Base-by-base conservation (phyloP, 2,329 filamentous ascomycete species). In the Ilyonectria destructans region DNA sequence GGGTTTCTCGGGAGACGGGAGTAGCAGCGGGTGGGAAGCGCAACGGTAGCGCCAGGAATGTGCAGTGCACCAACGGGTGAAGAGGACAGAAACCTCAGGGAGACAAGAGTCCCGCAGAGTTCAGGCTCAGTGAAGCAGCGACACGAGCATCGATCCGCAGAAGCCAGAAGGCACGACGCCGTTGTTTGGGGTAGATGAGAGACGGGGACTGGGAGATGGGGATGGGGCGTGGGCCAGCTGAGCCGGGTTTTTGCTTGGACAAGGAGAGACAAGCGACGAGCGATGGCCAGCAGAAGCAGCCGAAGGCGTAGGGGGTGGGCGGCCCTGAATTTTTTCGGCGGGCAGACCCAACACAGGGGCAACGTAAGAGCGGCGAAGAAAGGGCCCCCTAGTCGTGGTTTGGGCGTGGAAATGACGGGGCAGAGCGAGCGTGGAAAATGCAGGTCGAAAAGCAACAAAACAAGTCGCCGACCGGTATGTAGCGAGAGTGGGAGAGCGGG, bases 1-100 rank as follows among this genome's bases (percentile, higher is more conserved):
- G 65, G 68, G 74, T 76, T 71, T 74, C 74, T 76, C 62, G 66
- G 74, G 72, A 74, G 72, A 76, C 73, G 68, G 54, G 35, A 17
- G 59, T 67, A 56, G 73, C 58, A 68, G 69, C 63, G 70, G 71
- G 65, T 67, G 66, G 67, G 57, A 67, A 69, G 67, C 62, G 61
- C 67, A 65, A 26, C 46, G 60, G 57, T 31, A 35, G 45, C 19
- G 56, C 40, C 23, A 57, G 37, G 37, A 23, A 43, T 52, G 51
- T 49, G 55, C 58, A 54, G 21, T 61, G 58, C 58, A 55, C 58
- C 58, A 35, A 48, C 69, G 49, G 49, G 49, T 23, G 51, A 54
- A 33, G n/a, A 31, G 21, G 31, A 45, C 58, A 31, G 67, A 17
- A 43, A 8, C 15, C 40, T n/a, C 40, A n/a, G 17, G 17, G 40